These are phyloP conservation scores for Linnemannia hyalina DNA, from an alignment of 192 early-diverging fungal species.

Conservation along the genomic window DNA sequence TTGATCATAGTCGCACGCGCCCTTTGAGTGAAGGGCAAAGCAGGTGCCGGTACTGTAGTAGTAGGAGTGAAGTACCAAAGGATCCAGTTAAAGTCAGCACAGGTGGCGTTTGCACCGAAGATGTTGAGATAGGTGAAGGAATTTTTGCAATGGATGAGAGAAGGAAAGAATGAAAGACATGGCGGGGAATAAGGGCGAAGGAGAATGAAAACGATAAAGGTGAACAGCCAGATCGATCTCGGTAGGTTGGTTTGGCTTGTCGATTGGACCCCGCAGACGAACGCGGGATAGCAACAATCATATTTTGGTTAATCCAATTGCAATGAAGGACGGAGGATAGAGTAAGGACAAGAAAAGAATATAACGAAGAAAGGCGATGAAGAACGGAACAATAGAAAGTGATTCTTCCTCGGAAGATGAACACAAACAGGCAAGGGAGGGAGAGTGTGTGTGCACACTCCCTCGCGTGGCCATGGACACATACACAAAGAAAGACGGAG, in stretches of 20 bases:
- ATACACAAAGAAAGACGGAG: neutral
- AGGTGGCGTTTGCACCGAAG: neutral
- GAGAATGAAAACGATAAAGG: neutral
- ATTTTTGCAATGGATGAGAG: neutral
- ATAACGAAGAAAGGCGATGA: neutral
- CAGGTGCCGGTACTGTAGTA: neutral
- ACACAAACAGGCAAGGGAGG: neutral
- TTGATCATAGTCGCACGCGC: neutral
- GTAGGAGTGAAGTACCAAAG: neutral
- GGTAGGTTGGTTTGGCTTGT: neutral
- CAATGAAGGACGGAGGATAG: too few relatives aligned
- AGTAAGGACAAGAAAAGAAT: neutral
- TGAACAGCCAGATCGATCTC: neutral
- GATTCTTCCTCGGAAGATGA: neutral
- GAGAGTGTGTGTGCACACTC: neutral
- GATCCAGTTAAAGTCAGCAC: neutral
- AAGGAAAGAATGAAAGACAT: neutral
- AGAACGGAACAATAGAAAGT: neutral
- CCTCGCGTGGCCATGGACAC: conserved; percentile 1
- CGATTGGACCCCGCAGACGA: neutral
- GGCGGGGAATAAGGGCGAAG: neutral
- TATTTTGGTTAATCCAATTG: too few relatives aligned
- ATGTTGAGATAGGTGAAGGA: neutral
- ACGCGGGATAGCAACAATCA: neutral
- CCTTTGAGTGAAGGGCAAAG: neutral